Evolutionary conservation across 768 basidiomycete species (phyloP), one percentile per base, ranked within the genome.

Genomic region (Agaricus subrufescens): DNA sequence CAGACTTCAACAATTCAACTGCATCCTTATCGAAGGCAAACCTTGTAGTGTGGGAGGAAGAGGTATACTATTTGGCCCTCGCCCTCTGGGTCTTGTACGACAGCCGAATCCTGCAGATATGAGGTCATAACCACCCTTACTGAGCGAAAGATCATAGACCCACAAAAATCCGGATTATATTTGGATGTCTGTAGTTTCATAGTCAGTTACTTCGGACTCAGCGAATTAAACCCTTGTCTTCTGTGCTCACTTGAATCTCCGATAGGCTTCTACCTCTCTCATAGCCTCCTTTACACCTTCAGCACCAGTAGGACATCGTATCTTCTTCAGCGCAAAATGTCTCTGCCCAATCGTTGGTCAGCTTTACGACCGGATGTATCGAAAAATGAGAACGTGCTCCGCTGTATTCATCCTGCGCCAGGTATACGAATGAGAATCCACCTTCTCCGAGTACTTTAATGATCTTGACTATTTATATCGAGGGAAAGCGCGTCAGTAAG

Each of bases 281-380:
- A 93, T 87, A 3, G 86, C 91, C 67, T 93, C 91, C 64, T 88
- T 87, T 55, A 98, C 93, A 9, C 86, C 87, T 53, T 96, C 94
- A 5, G 82, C 76, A 7, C 93, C 93, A 42, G 87, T 88, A 1
- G 92, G 93, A 76, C 94, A 95, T 44, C 94, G 81, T 66, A 97
- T 95, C 73, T 97, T 98, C 78, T 99, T 99, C 60, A 99, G 75
- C 0, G 97, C 97, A 63, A 96, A 98, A 76, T 91, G 84, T 60
- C 94, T 81, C 83, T 94, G 70, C 1, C 26, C 31, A 40, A 43
- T 25, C 50, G 23, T 38, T 52, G 31, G 7, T n/a, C 14, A 25
- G 25, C 10, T 19, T 6, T 25, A 43, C 46, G 5, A 52, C 26
- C 26, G 50, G 45, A 14, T 46, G 8, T 30, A 12, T 11, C 30